A percentile compares a stretch with the other conserved stretches of the same genome.
These are phyloP conservation scores for Wickerhamomyces mucosus DNA, from an alignment of 805 yeast species.

Conservation along the genomic window DNA sequence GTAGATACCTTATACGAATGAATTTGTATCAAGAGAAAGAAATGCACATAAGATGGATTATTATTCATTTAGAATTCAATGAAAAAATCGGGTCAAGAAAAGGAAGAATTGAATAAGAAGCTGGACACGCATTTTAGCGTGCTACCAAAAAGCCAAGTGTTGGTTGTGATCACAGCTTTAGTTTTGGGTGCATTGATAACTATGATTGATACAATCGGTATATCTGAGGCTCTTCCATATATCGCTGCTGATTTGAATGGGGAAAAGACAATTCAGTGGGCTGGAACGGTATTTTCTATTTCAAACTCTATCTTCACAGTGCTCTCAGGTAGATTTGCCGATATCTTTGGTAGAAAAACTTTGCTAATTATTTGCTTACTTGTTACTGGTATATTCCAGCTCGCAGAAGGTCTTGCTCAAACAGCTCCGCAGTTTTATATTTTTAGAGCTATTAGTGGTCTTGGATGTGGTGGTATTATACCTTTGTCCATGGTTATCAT, in stretches of 20 bases:
- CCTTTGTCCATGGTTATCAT: constrained; percentile 42
- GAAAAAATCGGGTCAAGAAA: no score
- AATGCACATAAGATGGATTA: no score
- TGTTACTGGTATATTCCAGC: constrained; percentile 32
- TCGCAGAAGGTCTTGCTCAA: constrained; percentile 39
- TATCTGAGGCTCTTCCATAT: constrained; percentile 36
- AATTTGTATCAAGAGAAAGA: no score
- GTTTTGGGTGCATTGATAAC: constrained; percentile 1
- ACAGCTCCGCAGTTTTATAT: constrained; percentile 37
- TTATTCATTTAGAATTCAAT: no score
- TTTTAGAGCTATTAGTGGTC: constrained; percentile 44
- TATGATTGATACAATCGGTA: constrained; percentile 35
- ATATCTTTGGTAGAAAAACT: constrained; percentile 43
- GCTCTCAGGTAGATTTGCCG: constrained; percentile 43
- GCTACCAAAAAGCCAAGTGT: constrained; percentile 1
- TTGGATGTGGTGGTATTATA: constrained; percentile 46
- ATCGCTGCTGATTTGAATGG: constrained; percentile 39
- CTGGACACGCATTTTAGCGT: constrained; percentile 4
- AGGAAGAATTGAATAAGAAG: constrained; percentile 2
- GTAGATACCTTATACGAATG: no score
- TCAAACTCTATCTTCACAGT: constrained; percentile 46
- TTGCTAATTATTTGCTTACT: constrained; percentile 31
- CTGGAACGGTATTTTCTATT: constrained; percentile 43
- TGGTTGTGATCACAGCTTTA: constrained; percentile 1
- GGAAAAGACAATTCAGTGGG: constrained; percentile 45